Percentiles rank a stretch among this genome's conserved stretches.
phyloP scores from a whole-genome alignment of 768 basidiomycete species.

The Pilatotrama ljubarskyi region DNA sequence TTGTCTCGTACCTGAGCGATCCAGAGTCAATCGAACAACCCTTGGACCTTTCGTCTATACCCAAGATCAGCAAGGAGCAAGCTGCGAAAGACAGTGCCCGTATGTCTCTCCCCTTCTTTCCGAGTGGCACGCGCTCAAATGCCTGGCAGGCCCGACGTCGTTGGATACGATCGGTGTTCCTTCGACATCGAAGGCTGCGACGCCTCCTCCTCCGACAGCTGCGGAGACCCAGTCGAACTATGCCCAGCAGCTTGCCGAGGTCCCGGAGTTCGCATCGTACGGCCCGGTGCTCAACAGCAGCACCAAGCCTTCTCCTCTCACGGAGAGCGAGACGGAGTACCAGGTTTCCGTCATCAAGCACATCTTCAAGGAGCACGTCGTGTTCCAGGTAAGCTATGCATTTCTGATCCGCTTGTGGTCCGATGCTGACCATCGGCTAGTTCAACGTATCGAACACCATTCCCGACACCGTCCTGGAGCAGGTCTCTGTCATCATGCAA shows the following conservation, averaged over 20 bases:
- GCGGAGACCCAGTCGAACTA: slow-evolving; percentile 90
- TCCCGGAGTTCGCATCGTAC: slow-evolving; percentile 84
- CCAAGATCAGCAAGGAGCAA: slow-evolving; percentile 93
- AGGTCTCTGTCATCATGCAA: slow-evolving; percentile 92
- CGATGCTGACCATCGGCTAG: slow-evolving; percentile 39
- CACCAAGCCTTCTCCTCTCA: slow-evolving; percentile 74
- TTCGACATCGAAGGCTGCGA: slow-evolving; percentile 55
- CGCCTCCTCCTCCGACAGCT: slow-evolving; percentile 75
- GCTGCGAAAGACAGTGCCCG: slow-evolving; percentile 86
- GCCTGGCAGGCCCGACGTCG: slow-evolving; percentile 69
- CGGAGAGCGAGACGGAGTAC: slow-evolving; percentile 97
- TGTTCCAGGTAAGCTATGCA: slow-evolving; percentile 79
- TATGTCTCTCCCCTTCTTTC: slow-evolving; percentile 40
- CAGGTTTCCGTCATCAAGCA: slow-evolving; percentile 97
- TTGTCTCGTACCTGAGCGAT: slow-evolving; percentile 93
- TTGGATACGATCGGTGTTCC: slow-evolving; percentile 84
- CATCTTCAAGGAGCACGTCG: slow-evolving; percentile 90
- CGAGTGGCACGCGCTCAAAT: background rate
- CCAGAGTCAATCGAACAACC: slow-evolving; percentile 65
- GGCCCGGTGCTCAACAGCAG: slow-evolving; percentile 89
- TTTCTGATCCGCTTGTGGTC: background rate
- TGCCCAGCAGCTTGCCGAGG: slow-evolving; percentile 77
- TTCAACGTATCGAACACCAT: slow-evolving; percentile 98
- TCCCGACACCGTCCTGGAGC: slow-evolving; percentile 91
- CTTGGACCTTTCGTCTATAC: slow-evolving; percentile 83